Base-by-base conservation (phyloP, 352 stramenopile species). In the Pythium scleroteichum region DNA sequence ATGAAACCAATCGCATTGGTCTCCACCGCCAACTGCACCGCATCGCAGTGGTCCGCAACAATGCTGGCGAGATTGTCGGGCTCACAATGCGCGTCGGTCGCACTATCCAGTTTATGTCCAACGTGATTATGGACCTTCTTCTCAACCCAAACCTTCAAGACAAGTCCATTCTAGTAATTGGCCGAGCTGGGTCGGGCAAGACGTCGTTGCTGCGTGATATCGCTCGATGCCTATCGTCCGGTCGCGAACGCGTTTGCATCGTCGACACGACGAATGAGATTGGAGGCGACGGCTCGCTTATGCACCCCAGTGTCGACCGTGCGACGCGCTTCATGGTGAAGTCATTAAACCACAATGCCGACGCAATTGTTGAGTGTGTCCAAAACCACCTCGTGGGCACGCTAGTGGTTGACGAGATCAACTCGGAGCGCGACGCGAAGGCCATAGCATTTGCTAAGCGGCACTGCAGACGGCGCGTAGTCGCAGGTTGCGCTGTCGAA, bases 221-320 rank as follows among this genome's bases (percentile, higher is more conserved):
- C 23, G 78, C 83, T 10, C 64, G 81, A 0, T 76, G 72, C 22
- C 60, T 97, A 19, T 74, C 87, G 0, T 57, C 72, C 32, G 73
- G 62, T 8, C 68, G 66, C 32, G 70, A 82, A 68, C 94, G 89
- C 51, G 82, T 95, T 12, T 78, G 83, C 19, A 90, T 96, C 32
- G 85, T 97, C n/a, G 90, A 97, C 70, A 96, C 88, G 33, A 89
- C 73, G n/a, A 96, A 96, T 69, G 87, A 97, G 59, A 96, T 97
- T 63, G 85, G 75, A 3, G 87, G 90, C 17, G 85, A 94, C 60
- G 85, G 87, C n/a, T 55, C 82, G 39, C 60, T 90, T 42, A 83
- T 81, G 17, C 87, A 97, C 53, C 46, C 26, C 23, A 92, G 85
- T 54, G 61, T 70, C n/a, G 66, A 59, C 17, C 40, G 59, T 3